These are phyloP conservation scores for Rhododendron ovatum DNA, from an alignment of 148 eudicot species.

Conservation along the genomic window DNA sequence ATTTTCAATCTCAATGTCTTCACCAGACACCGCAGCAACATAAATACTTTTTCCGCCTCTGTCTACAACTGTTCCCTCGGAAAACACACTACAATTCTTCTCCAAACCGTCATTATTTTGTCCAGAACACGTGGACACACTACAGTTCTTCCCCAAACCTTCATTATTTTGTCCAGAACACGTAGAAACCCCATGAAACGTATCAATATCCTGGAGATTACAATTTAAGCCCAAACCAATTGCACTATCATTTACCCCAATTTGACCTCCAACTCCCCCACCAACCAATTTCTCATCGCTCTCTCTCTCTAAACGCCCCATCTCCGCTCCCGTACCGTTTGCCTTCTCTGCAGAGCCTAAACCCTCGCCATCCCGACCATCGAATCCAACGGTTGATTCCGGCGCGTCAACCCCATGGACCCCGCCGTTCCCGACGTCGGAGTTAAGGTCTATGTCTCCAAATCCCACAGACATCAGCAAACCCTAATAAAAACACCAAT, in stretches of 20 bases:
- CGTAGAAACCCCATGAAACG: not conserved
- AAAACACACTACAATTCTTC: not conserved
- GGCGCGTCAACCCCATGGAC: constrained; percentile 1
- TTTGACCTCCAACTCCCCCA: not conserved
- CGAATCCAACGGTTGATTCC: not conserved
- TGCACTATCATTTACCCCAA: not conserved
- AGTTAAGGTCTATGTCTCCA: constrained; percentile 12
- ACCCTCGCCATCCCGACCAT: constrained; percentile 2
- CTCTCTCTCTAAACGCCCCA: not conserved
- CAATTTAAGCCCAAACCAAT: constrained; percentile 4
- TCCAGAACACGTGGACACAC: not conserved
- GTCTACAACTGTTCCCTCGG: not conserved
- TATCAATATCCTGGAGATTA: not conserved
- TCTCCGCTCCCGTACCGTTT: not conserved
- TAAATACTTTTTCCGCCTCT: not conserved
- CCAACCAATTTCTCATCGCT: not conserved
- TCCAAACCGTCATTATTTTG: not conserved
- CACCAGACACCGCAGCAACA: not conserved
- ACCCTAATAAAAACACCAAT: constrained; percentile 15
- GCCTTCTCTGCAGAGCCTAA: not conserved
- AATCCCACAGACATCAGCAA: constrained; percentile 12
- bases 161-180: not conserved
- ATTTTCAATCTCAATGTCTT: not conserved
- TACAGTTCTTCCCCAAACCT: not conserved
- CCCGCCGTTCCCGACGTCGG: constrained; percentile 10